Base-by-base conservation (phyloP, 2,329 filamentous ascomycete species). In the Venturia carpophila region DNA sequence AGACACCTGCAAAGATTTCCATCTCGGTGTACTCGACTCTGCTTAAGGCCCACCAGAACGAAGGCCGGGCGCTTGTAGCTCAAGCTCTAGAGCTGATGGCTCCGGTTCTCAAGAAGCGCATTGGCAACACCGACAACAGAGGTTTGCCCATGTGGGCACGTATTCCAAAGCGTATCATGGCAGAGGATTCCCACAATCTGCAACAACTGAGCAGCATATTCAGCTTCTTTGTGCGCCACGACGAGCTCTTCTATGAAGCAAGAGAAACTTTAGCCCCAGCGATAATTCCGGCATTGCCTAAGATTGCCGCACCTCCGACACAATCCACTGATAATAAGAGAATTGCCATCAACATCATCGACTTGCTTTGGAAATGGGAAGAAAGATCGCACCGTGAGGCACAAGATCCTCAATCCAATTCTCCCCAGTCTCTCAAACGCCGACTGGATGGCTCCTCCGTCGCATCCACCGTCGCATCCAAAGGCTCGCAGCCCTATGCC, bases 151-250 rank as follows among this genome's bases (percentile, higher is more conserved):
- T 92, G 13, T 99, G 93, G 94, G 91, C 92, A 9, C 87, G 91
- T 68, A 90, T 92, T 69, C 92, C 94, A 39, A 86, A 93, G 52
- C 91, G 92, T 64, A 96, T 99, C 37, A 79, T 99, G 27, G 88
- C 91, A 3, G 95, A 99, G 73, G 94, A 99, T 75, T 92, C 91
- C 34, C 91, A 94, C 68, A 99, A 99, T 71, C 83, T 93, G 60
- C 92, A 96, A 75, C 94, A 97, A 77, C 89, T 97, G 78, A 96
- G 92, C 64, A 94, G 90, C 78, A 97, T 99, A 70, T 97, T 97
- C 79, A 90, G 97, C 71, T 99, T 99, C 77, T 81, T 99, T 42
- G 93, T 97, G 43, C 86, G 90, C 65, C 93, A 99, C 73, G 89
- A 92, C 0, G 88, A 94, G 71, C 80, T 99, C 5, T 99, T 99